These are phyloP conservation scores for Grammothele lineata DNA, from an alignment of 768 basidiomycete species.

Conservation along the genomic window DNA sequence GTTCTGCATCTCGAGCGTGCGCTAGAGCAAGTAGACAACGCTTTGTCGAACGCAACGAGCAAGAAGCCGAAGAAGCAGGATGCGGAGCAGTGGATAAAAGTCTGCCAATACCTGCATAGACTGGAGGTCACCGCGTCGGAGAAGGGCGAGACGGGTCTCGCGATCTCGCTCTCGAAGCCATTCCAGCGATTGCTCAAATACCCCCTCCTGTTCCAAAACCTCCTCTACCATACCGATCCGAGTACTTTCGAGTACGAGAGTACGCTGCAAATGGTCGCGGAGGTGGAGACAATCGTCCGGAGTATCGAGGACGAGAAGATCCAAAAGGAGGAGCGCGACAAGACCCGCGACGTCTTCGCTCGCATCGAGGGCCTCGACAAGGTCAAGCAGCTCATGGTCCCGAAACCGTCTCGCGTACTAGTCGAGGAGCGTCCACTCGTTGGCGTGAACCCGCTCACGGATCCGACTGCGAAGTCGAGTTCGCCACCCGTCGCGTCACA, in stretches of 20 bases:
- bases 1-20: constrained; percentile 93
- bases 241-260: constrained; percentile 97
- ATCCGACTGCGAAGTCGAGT: constrained; percentile 9
- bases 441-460: constrained; percentile 22
- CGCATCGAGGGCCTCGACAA: constrained; percentile 95
- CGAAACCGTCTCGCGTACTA: constrained; percentile 86
- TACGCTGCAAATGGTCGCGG: constrained; percentile 93
- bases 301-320: constrained; percentile 99
- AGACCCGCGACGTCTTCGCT: constrained; percentile 91
- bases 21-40: constrained; percentile 80
- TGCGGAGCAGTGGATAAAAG: constrained; percentile 70
- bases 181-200: constrained; percentile 97
- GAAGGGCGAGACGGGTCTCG: constrained; percentile 90
- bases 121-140: constrained; percentile 79
- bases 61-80: constrained; percentile 82
- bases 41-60: constrained; percentile 54
- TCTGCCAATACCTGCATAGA: constrained; percentile 67
- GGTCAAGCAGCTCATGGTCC: constrained; percentile 86
- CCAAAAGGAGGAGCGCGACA: constrained; percentile 92
- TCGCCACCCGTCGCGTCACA: constrained; percentile 33
- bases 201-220: constrained; percentile 94
- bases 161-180: constrained; percentile 94
- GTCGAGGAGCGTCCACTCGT: constrained; percentile 68
- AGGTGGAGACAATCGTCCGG: constrained; percentile 93
- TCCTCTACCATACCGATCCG: constrained; percentile 95